phyloP scores from a whole-genome alignment of 2,329 filamentous ascomycete genomes.

The Cylindrodendrum hubeiense region DNA sequence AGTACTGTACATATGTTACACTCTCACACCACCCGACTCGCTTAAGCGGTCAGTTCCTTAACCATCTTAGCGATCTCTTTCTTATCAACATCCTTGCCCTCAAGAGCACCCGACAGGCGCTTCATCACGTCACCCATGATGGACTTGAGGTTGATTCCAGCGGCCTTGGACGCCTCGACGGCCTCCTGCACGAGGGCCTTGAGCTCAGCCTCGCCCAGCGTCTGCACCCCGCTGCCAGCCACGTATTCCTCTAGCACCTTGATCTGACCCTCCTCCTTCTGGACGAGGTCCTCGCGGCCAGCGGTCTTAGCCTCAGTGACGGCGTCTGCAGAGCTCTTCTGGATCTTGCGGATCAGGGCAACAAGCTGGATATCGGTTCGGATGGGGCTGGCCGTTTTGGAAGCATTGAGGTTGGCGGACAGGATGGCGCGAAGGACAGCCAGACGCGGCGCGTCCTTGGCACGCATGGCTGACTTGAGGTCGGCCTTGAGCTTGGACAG shows the following conservation, averaged over 20 bases:
- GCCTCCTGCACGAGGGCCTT: conserved; percentile 63
- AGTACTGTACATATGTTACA: conserved; percentile 45
- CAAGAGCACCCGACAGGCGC: conserved; percentile 65
- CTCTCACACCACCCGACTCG: not conserved
- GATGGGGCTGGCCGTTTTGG: conserved; percentile 79
- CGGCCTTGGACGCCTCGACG: conserved; percentile 63
- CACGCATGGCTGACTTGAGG: conserved; percentile 75
- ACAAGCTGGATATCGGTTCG: conserved; percentile 78
- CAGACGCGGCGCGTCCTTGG: conserved; percentile 74
- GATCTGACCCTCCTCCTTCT: conserved; percentile 77
- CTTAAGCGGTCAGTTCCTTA: conserved; percentile 58
- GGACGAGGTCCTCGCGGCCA: conserved; percentile 75
- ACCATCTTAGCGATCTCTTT: conserved; percentile 71
- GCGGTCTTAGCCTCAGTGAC: conserved; percentile 73
- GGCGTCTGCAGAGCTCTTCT: conserved; percentile 68
- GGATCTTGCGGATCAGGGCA: conserved; percentile 73
- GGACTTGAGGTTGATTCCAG: conserved; percentile 58
- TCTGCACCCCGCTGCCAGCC: conserved; percentile 68
- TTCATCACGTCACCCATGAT: conserved; percentile 74
- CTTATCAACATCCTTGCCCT: conserved; percentile 75
- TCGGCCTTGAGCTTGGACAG: conserved; percentile 69
- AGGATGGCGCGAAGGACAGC: conserved; percentile 77
- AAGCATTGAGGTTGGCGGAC: conserved; percentile 78
- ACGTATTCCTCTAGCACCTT: conserved; percentile 75
- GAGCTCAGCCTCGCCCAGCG: conserved; percentile 70